These are phyloP conservation scores for Nigrospora oryzae DNA, from an alignment of 2,329 filamentous ascomycete species.

Conservation along the genomic window DNA sequence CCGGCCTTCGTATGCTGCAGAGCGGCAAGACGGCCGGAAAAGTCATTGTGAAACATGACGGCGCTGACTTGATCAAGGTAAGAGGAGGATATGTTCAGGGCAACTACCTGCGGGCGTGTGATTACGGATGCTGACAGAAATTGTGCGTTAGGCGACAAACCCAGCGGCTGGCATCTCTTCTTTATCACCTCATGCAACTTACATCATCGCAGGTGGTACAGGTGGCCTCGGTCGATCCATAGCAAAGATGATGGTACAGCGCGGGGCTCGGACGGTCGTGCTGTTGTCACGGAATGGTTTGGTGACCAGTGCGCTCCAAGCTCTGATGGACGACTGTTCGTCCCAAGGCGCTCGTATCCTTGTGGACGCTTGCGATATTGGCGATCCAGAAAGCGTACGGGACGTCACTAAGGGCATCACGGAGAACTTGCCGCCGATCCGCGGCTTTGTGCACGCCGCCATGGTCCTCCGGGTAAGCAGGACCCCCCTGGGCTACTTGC, in stretches of 20 bases:
- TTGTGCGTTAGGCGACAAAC: slow-evolving; percentile 13
- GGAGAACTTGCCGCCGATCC: slow-evolving; percentile 16
- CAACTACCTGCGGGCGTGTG: too few relatives aligned
- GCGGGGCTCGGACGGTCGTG: slow-evolving; percentile 38
- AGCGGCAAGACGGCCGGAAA: slow-evolving; percentile 29
- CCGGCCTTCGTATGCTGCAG: not conserved
- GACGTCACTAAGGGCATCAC: slow-evolving; percentile 12
- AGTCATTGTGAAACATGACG: slow-evolving; percentile 30
- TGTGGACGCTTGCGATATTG: slow-evolving; percentile 18
- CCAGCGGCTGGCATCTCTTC: slow-evolving; percentile 10
- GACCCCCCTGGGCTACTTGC: too few relatives aligned
- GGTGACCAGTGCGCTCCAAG: slow-evolving; percentile 26
- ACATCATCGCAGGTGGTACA: slow-evolving; percentile 41
- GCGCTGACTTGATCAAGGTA: slow-evolving; percentile 9
- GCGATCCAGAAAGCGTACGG: slow-evolving; percentile 10
- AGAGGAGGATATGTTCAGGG: not conserved
- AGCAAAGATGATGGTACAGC: slow-evolving; percentile 36
- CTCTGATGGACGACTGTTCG: slow-evolving; percentile 28
- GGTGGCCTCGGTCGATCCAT: slow-evolving; percentile 43
- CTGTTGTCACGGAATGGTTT: slow-evolving; percentile 31
- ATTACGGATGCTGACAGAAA: too few relatives aligned
- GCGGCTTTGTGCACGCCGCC: slow-evolving; percentile 21
- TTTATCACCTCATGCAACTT: slow-evolving; percentile 28
- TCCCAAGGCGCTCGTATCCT: slow-evolving; percentile 11
- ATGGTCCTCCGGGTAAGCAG: slow-evolving; percentile 26